Base-by-base conservation (phyloP, 1,284 basidiomycete genomes). In the Neolentinus lepideus region DNA sequence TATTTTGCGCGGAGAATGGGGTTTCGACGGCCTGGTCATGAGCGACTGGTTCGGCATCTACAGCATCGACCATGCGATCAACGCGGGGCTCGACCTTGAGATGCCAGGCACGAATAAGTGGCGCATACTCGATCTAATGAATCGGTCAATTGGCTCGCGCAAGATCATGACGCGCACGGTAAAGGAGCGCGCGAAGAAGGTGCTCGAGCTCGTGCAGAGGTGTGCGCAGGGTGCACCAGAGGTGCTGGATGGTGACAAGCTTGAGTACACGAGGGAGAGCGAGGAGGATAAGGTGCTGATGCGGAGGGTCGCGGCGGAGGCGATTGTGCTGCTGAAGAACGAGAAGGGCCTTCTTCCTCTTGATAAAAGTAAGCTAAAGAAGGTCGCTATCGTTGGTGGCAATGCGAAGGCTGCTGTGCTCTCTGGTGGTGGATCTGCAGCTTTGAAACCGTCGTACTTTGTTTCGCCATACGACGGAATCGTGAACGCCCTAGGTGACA, bases 241-340 rank as follows among this genome's bases (percentile, higher is more conserved):
- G 66, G 83, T 83, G 51, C 70, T 88, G 21, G 83, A 88, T 57
- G 85, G 84, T 3, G 86, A 87, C 64, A 83, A 81, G 22, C 55
- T 75, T 2, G 86, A 89, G 66, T 75, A 78, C 19, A 85, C 81
- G 0, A 72, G 74, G 2, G 84, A 88, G 60, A 79, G 75, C 9
- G 77, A 78, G 0, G 79, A 78, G 53, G 82, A 85, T 56, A 80
- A 74, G n/a, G 71, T 66, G 2, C 76, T 91, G 27, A 78, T 88
- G 74, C 79, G 83, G 50, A 72, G 75, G 52, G 74, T 88, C 14
- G 88, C 85, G 0, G 78, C 76, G 1, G 77, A 83, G 59, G 78
- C 83, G 0, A 83, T 91, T 55, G 90, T 92, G 27, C 75, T 91
- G 9, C 72, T 92, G 55, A 89, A 89, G 73, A 92, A 92, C 66